A percentile compares a stretch with the other conserved stretches of the same genome.
These are phyloP conservation scores for Syzygium aqueum DNA, from an alignment of 345 rosid genomes.

Conservation along the genomic window DNA sequence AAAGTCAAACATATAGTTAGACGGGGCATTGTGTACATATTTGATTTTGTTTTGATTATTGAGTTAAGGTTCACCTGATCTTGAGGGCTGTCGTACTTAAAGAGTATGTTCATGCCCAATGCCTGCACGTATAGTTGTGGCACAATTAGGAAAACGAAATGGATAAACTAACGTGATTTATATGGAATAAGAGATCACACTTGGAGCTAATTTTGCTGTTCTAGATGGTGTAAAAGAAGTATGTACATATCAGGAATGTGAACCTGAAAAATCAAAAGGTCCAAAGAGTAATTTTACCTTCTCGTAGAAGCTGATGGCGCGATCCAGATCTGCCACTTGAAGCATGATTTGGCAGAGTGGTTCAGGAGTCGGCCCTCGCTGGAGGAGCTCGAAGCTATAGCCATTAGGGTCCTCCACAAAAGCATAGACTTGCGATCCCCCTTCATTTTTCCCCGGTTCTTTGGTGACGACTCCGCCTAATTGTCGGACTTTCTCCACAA, in stretches of 20 bases:
- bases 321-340: conserved; percentile 30
- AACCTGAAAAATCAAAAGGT: neutral
- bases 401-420: conserved; percentile 43
- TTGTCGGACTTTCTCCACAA: conserved; percentile 21
- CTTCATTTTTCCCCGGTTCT: conserved; percentile 35
- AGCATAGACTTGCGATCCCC: conserved; percentile 26
- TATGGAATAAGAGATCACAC: neutral
- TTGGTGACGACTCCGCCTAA: conserved; percentile 23
- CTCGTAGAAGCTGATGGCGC: conserved; percentile 32
- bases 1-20: neutral
- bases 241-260: neutral
- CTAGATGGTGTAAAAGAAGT: neutral
- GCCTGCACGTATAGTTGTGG: conserved; percentile 13
- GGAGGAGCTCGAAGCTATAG: conserved; percentile 33
- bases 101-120: conserved; percentile 28
- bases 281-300: conserved; percentile 8
- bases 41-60: neutral
- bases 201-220: neutral
- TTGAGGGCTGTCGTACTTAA: conserved; percentile 24
- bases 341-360: conserved; percentile 45
- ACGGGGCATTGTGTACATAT: neutral
- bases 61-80: conserved; percentile 13
- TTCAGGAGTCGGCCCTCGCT: conserved; percentile 32
- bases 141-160: neutral
- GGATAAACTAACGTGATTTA: neutral